A percentile compares a stretch with the other conserved stretches of the same genome.
Evolutionary conservation across 2,329 filamentous ascomycete species (phyloP).

Genomic region (Elsinoe fawcettii): DNA sequence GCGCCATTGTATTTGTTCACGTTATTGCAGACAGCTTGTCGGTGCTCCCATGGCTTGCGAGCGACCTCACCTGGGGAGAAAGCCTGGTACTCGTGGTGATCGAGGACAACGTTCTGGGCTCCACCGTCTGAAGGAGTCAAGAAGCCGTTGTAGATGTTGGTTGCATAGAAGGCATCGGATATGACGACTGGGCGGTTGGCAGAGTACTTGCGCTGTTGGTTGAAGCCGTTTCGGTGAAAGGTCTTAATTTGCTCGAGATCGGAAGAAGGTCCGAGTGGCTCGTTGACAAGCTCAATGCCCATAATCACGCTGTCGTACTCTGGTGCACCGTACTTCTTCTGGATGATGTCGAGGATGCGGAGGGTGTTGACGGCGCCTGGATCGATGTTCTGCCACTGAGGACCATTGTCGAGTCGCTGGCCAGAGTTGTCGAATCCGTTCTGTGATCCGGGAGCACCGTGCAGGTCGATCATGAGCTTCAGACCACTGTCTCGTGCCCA

Average conservation of each 20-base stretch:
- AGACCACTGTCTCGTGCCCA: conserved; percentile 48
- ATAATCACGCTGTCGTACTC: conserved; percentile 52
- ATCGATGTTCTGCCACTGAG: conserved; percentile 41
- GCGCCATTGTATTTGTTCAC: conserved; percentile 41
- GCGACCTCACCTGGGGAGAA: conserved; percentile 48
- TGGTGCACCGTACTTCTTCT: conserved; percentile 48
- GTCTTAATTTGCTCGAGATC: conserved; percentile 40
- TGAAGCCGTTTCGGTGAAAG: conserved; percentile 50
- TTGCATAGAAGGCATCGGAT: conserved; percentile 49
- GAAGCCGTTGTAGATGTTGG: conserved; percentile 54
- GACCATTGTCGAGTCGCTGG: conserved; percentile 34
- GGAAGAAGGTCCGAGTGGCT: conserved; percentile 44
- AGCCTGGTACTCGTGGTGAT: conserved; percentile 63
- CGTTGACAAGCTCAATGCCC: conserved; percentile 51
- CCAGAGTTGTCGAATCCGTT: conserved; percentile 59
- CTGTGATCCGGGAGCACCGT: conserved; percentile 49
- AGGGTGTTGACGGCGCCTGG: conserved; percentile 44
- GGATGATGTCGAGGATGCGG: conserved; percentile 49
- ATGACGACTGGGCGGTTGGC: conserved; percentile 44
- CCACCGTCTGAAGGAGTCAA: conserved; percentile 43
- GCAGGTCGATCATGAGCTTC: conserved; percentile 53
- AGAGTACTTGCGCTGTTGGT: conserved; percentile 29
- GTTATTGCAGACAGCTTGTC: conserved; percentile 49
- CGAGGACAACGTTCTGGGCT: conserved; percentile 50
- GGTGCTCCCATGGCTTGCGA: conserved; percentile 46